Conservation (phyloP, 345 rosid species). For the Aethionema arabicum region DNA sequence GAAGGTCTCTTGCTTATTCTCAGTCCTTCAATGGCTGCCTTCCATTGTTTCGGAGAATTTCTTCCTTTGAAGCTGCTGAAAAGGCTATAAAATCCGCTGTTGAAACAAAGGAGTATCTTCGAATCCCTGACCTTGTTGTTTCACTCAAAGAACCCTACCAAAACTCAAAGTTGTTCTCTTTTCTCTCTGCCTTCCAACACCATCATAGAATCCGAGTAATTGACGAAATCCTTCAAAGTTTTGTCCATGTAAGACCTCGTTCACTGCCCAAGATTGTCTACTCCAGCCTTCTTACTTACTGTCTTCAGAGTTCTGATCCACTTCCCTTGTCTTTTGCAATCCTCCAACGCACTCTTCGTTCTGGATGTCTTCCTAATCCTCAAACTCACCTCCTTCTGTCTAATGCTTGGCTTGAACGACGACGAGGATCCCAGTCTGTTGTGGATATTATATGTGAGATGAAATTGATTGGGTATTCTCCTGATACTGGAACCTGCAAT, state of each 20-base stretch:
- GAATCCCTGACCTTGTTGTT: constrained; percentile 59
- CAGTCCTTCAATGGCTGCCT: constrained; percentile 17
- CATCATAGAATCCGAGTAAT: constrained; percentile 44
- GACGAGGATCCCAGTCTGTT: constrained; percentile 41
- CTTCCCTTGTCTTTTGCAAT: constrained; percentile 64
- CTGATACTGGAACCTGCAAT: constrained; percentile 68
- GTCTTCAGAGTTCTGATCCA: constrained; percentile 60
- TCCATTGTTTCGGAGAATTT: constrained; percentile 30
- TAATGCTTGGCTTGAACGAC: constrained; percentile 56
- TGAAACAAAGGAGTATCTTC: constrained; percentile 52
- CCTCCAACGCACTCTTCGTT: constrained; percentile 70
- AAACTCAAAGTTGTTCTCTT: constrained; percentile 60
- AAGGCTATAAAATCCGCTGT: constrained; percentile 54
- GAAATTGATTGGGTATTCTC: constrained; percentile 65
- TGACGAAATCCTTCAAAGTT: constrained; percentile 67
- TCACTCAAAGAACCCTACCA: constrained; percentile 40
- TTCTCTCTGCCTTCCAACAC: constrained; percentile 52
- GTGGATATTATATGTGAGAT: constrained; percentile 48
- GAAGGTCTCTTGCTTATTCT: constrained; percentile 25
- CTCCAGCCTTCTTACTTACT: constrained; percentile 59
- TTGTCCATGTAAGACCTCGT: constrained; percentile 59
- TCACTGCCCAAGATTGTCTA: constrained; percentile 48
- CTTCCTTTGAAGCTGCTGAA: constrained; percentile 49
- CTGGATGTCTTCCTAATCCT: constrained; percentile 65
- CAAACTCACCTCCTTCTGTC: constrained; percentile 60